Conservation (phyloP, 2,329 filamentous ascomycete species). For the Penicillium sp. region DNA sequence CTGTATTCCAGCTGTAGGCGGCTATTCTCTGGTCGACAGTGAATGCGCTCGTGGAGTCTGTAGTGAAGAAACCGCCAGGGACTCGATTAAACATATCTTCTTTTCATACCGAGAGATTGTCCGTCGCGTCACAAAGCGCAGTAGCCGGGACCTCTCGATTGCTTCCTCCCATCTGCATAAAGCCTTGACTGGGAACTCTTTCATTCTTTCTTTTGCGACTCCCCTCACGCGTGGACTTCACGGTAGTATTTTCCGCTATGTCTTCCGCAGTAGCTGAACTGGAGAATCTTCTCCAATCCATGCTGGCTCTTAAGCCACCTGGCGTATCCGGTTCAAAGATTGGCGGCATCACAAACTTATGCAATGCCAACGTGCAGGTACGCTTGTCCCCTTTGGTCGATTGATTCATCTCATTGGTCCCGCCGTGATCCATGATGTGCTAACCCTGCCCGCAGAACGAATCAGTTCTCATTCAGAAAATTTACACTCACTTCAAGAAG, state of each 20-base stretch:
- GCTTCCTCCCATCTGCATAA: slow-evolving; percentile 7
- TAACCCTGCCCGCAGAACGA: slow-evolving; percentile 67
- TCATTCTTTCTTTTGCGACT: neutral
- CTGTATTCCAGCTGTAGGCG: slow-evolving; percentile 44
- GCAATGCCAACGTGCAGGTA: slow-evolving; percentile 89
- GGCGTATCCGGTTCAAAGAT: slow-evolving; percentile 95
- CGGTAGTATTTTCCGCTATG: slow-evolving; percentile 51
- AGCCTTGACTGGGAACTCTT: neutral
- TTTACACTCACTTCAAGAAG: slow-evolving; percentile 97
- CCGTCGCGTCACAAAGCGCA: slow-evolving; percentile 1
- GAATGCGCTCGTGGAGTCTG: slow-evolving; percentile 37
- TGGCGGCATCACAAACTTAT: slow-evolving; percentile 78
- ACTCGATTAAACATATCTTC: slow-evolving; percentile 28
- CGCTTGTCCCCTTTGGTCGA: slow-evolving; percentile 21
- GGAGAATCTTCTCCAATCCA: slow-evolving; percentile 84
- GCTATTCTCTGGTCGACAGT: slow-evolving; percentile 33
- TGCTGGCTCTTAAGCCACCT: slow-evolving; percentile 87
- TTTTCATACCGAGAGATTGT: slow-evolving; percentile 10
- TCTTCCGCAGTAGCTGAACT: slow-evolving; percentile 86
- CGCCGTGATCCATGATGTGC: slow-evolving; percentile 12
- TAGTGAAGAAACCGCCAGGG: slow-evolving; percentile 38
- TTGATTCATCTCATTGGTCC: slow-evolving; percentile 3
- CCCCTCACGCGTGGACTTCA: neutral
- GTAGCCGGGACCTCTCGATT: slow-evolving; percentile 16
- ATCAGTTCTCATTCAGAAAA: slow-evolving; percentile 90